Base-by-base conservation (phyloP, 345 rosid species). In the Hevea brasiliensis region DNA sequence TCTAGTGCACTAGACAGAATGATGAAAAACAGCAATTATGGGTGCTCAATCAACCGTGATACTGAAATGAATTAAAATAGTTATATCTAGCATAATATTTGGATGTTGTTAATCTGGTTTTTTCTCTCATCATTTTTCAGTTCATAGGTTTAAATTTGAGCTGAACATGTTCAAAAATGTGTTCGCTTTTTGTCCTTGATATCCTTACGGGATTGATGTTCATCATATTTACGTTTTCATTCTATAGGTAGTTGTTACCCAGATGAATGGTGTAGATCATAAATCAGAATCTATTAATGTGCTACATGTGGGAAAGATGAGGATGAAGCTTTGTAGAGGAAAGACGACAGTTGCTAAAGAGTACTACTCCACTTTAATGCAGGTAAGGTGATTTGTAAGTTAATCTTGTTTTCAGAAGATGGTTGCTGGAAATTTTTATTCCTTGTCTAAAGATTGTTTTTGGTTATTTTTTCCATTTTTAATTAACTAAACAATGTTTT, bases 221-320 rank as follows among this genome's bases (percentile, higher is more conserved):
- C 61, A 73, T 70, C 8, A 40, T 65, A 12, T 65, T 17, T n/a
- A 42, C 17, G 18, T 71, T 65, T 40, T 67, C 35, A 53, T 60
- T 64, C 54, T 44, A 6, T 64, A 94, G 98, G 98, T 92, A 40
- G 86, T 95, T 68, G 89, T 95, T 71, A 84, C 92, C 63, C 98
- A 95, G 58, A 84, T 83, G 84, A 87, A 83, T 81, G 98, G 94
- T 37, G 84, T 70, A 27, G 91, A 89, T 70, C 84, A 86, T 76
- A 61, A 84, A 65, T 83, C 94, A 56, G 97, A 92, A 78, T 86
- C 98, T 71, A 89, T 95, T 75, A 96, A 93, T 73, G 79, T 79
- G 58, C 87, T 95, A 79, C 96, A 89, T 71, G 94, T 95, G 61
- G 97, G 97, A 71, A 95, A 89, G 80, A 92, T 92, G 99, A 91